These are phyloP conservation scores for Dichotomocladium elegans DNA, from an alignment of 371 early-diverging fungal species.

Conservation along the genomic window DNA sequence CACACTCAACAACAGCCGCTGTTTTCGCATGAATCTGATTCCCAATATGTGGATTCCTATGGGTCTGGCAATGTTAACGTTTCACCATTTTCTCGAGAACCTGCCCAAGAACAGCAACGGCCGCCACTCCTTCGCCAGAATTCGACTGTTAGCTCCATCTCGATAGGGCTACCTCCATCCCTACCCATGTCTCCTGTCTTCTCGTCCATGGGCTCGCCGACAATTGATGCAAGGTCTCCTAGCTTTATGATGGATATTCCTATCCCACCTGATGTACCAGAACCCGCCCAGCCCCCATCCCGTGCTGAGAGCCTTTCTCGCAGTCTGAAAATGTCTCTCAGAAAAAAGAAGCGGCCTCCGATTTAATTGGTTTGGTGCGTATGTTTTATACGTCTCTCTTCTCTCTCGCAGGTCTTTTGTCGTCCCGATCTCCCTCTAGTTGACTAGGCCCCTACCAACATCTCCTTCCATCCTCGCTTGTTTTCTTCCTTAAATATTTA, in stretches of 20 bases:
- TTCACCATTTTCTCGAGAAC: background rate
- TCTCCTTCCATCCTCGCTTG: too few relatives aligned
- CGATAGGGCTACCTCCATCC: slow-evolving; percentile 1
- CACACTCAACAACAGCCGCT: slow-evolving; percentile 2
- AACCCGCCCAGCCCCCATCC: slow-evolving; percentile 18
- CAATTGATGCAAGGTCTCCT: slow-evolving; percentile 22
- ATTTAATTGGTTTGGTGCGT: too few relatives aligned
- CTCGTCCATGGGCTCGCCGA: slow-evolving; percentile 9
- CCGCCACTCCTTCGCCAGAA: slow-evolving; percentile 17
- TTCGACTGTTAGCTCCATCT: slow-evolving; percentile 3
- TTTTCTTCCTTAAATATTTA: too few relatives aligned
- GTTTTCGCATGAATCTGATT: background rate
- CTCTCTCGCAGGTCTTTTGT: too few relatives aligned
- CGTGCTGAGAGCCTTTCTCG: slow-evolving; percentile 44
- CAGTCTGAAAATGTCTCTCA: slow-evolving; percentile 40
- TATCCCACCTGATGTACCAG: slow-evolving; percentile 14
- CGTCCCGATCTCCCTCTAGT: too few relatives aligned
- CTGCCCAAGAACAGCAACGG: background rate
- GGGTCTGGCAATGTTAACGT: slow-evolving; percentile 1
- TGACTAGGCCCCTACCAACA: too few relatives aligned
- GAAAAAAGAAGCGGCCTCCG: slow-evolving; percentile 30
- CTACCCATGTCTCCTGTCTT: slow-evolving; percentile 13
- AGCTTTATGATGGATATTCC: slow-evolving; percentile 6
- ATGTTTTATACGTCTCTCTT: too few relatives aligned
- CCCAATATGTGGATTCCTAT: background rate